Evolutionary conservation across 202 grass and related monocot species (phyloP).

Genomic region (Zizania palustris): DNA sequence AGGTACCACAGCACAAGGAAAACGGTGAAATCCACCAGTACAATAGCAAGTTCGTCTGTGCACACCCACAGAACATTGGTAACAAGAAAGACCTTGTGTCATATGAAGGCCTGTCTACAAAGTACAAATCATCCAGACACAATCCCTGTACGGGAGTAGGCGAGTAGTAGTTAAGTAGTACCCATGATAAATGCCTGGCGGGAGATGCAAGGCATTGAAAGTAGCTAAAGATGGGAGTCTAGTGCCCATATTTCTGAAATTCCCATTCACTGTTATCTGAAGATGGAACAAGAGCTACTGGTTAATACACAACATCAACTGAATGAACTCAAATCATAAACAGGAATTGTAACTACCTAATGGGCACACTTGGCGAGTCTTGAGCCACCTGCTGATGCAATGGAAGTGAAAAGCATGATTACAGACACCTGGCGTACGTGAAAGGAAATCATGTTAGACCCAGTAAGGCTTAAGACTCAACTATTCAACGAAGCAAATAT

Average conservation of each 20-base stretch:
- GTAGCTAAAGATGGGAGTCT: slow-evolving; percentile 31
- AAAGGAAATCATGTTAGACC: slow-evolving; percentile 28
- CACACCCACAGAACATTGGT: slow-evolving; percentile 15
- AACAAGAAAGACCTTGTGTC: background rate
- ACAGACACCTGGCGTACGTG: slow-evolving; percentile 53
- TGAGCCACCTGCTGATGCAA: slow-evolving; percentile 85
- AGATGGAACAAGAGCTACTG: slow-evolving; percentile 3
- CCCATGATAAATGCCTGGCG: background rate
- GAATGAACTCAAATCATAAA: slow-evolving; percentile 13
- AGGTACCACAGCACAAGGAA: slow-evolving; percentile 16
- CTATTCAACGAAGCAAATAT: slow-evolving; percentile 4
- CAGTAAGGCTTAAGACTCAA: slow-evolving; percentile 8
- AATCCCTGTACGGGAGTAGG: background rate
- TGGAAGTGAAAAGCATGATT: slow-evolving; percentile 90
- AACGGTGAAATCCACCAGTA: background rate
- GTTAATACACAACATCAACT: slow-evolving; percentile 17
- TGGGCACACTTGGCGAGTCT: slow-evolving; percentile 86
- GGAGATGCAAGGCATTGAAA: slow-evolving; percentile 37
- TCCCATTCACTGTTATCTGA: slow-evolving; percentile 87
- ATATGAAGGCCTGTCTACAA: slow-evolving; percentile 27
- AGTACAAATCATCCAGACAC: slow-evolving; percentile 33
- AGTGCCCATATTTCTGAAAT: slow-evolving; percentile 88
- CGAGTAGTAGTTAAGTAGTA: background rate
- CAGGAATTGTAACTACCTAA: slow-evolving; percentile 46
- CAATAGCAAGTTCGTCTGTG: slow-evolving; percentile 23